phyloP scores from a whole-genome alignment of 257 asterid species.

The Solanum piurae region DNA sequence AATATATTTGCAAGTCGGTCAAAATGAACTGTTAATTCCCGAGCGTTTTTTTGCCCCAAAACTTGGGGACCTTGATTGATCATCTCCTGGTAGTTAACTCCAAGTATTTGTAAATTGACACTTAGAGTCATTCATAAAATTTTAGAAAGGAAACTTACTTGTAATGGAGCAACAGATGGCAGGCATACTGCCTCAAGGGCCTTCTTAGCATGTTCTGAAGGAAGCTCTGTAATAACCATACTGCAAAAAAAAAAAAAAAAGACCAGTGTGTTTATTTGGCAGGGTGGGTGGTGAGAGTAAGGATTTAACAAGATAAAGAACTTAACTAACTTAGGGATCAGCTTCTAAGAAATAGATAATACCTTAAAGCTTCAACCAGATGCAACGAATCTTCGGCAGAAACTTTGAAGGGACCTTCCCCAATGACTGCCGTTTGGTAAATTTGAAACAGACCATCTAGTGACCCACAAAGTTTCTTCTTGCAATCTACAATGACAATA shows the following conservation, averaged over 20 bases:
- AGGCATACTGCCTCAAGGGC: slow-evolving; percentile 83
- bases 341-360: slow-evolving; percentile 8
- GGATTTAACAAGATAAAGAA: background rate
- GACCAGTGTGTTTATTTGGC: background rate
- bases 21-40: slow-evolving; percentile 91
- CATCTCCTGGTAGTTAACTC: slow-evolving; percentile 57
- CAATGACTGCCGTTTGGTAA: slow-evolving; percentile 78
- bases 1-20: slow-evolving; percentile 89
- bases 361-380: slow-evolving; percentile 97
- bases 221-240: slow-evolving; percentile 88
- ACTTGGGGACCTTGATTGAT: slow-evolving; percentile 71
- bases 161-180: slow-evolving; percentile 74
- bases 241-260: slow-evolving; percentile 31
- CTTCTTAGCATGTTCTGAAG: slow-evolving; percentile 87
- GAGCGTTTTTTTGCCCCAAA: slow-evolving; percentile 82
- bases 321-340: background rate
- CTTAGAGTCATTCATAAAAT: slow-evolving; percentile 3
- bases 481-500: slow-evolving; percentile 55
- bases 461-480: slow-evolving; percentile 78
- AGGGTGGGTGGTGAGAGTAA: background rate
- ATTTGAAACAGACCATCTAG: slow-evolving; percentile 83
- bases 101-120: slow-evolving; percentile 13
- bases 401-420: slow-evolving; percentile 89
- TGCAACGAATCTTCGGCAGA: slow-evolving; percentile 91
- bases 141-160: slow-evolving; percentile 39